Evolutionary conservation across 2,329 filamentous ascomycete genomes (phyloP), one percentile per base, ranked within the genome.

Genomic region (Aureobasidium sp.): DNA sequence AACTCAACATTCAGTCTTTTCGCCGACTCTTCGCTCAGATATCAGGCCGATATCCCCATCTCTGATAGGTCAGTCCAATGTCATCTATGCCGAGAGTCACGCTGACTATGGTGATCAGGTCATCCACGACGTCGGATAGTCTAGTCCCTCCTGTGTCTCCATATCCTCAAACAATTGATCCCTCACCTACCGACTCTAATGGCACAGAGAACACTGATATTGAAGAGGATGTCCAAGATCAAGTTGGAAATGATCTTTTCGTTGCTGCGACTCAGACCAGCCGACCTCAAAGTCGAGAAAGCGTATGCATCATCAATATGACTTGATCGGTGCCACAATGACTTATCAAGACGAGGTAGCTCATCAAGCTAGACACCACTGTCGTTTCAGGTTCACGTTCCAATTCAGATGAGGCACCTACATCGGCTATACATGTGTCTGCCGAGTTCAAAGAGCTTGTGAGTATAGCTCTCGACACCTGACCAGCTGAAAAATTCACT

Each of bases 381-480:
- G 67, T 79, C 20, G 70, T 75, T 12, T 65, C 68, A 50, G 71
- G 73, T 57, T 65, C 70, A 32, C 72, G 76, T 69, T 87, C 72
- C 78, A 86, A 71, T 59, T 82, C 82, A 27, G 86, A 86, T 64
- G 90, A 96, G 67, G 90, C 92, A 67, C 87, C 91, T 27, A 83
- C 90, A 59, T 97, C 92, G 1, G 92, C 96, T 61, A 96, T 97
- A 67, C 92, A 96, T 79, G 90, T 90, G 17, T 91, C 92, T 0
- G 82, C 90, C 66, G 90, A 88, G 65, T 97, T 94, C 74, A 83
- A 85, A 62, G 84, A 84, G 68, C 96, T 94, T 83, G 90, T 94
- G 73, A 71, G 83, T 50, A 20, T 20, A 57, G n/a, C 47, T 20
- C 8, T 41, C 2, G n/a, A 37, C 17, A 36, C 7, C 23, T 39